Base-by-base conservation (phyloP, 495 filamentous ascomycete genomes). In the Aspergillus nanangensis region DNA sequence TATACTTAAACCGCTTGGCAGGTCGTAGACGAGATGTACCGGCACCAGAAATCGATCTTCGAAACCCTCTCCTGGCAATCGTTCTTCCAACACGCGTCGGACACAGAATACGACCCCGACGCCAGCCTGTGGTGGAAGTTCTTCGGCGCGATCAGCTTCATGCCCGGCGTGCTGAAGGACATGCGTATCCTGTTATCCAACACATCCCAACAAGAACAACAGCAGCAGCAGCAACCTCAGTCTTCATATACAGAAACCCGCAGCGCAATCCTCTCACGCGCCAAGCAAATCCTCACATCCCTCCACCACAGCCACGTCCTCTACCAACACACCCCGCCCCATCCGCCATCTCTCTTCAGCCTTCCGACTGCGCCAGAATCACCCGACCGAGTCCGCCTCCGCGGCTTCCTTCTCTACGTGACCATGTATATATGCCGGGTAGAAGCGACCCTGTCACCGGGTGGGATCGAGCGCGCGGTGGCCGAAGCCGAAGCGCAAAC, bases 111-210 rank as follows among this genome's bases (percentile, higher is more conserved):
- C 9, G 38, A 48, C 14, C 8, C 19, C 3, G 45, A 48, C 14
- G 41, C 29, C 3, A 41, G 45, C 27, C 45, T 48, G 8, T 48
- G 45, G 38, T 48, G 38, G 45, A 32, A 48, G 27, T 35, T 48
- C 31, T 48, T 48, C 38, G 23, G 38, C 13, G 20, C 22, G 9
- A 42, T 34, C 20, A 25, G 38, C 32, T 41, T 37, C 20, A 33
- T 48, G 17, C 31, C 46, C 11, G 46, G 38, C 18, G 35, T 48
- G 8, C 10, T 48, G 3, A 37, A 24, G 18, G 38, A 38, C 5
- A 48, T 38, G 31, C 24, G 46, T 14, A 18, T 29, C 19, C 22
- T 41, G 3, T 42, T 27, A 2, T 17, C 29, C 2, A 15, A 7
- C 25, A 19, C 31, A 25, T 36, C 25, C n/a, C n/a, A n/a, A n/a